phyloP scores from a whole-genome alignment of 805 yeast genomes.

The Sugiyamaella lignohabitans region DNA sequence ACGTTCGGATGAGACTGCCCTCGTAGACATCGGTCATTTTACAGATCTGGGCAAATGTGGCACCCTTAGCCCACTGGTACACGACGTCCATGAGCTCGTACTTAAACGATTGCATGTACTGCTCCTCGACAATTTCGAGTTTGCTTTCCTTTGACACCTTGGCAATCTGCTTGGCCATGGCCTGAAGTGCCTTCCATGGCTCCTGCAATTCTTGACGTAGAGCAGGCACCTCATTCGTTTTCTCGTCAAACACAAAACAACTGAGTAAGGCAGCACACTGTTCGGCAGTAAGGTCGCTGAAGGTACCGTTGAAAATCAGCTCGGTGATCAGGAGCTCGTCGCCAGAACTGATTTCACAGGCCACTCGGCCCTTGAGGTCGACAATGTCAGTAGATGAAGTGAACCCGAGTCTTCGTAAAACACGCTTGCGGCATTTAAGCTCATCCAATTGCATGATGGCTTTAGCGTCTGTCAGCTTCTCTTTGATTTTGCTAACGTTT shows the following conservation, averaged over 20 bases:
- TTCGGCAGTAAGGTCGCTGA: conserved; percentile 78
- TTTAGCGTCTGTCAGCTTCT: conserved; percentile 72
- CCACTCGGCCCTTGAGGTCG: conserved; percentile 94
- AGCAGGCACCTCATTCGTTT: conserved; percentile 79
- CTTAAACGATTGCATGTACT: conserved; percentile 85
- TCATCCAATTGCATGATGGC: conserved; percentile 93
- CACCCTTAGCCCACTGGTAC: conserved; percentile 94
- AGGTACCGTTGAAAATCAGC: conserved; percentile 89
- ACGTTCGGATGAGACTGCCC: conserved; percentile 91
- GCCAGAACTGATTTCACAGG: conserved; percentile 92
- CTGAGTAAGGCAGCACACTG: conserved; percentile 89
- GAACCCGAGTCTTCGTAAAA: conserved; percentile 85
- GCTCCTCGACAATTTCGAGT: conserved; percentile 83
- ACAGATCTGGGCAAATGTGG: conserved; percentile 91
- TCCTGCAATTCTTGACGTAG: conserved; percentile 87
- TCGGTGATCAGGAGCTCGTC: conserved; percentile 76
- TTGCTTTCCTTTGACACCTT: conserved; percentile 84
- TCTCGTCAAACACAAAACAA: conserved; percentile 95
- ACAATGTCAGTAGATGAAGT: conserved; percentile 84
- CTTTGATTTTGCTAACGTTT: conserved; percentile 52
- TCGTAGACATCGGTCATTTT: conserved; percentile 99
- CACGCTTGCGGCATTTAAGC: conserved; percentile 86
- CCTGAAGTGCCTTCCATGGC: conserved; percentile 81
- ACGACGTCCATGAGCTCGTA: conserved; percentile 96
- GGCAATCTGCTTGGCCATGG: conserved; percentile 87